These are phyloP conservation scores for Sanghuangporus weigelae DNA, from an alignment of 1,284 basidiomycete species.

Conservation along the genomic window DNA sequence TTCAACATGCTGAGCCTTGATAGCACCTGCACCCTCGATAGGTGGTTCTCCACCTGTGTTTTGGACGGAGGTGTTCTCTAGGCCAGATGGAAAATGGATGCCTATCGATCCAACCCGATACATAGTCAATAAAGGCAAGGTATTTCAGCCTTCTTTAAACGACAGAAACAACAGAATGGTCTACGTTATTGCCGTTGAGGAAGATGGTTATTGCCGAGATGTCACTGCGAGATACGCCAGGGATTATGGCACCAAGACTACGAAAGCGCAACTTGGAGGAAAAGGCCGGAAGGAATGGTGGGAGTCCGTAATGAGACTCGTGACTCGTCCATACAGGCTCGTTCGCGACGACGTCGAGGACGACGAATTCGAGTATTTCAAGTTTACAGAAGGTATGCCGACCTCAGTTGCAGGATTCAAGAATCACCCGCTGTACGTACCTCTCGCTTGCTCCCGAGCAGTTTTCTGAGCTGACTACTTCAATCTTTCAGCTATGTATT, in stretches of 20 bases:
- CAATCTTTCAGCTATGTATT: conserved; percentile 70
- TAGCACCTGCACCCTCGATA: conserved; percentile 31
- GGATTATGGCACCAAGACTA: conserved; percentile 79
- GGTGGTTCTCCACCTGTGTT: conserved; percentile 73
- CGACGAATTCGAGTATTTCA: conserved; percentile 79
- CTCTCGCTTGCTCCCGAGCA: conserved; percentile 6
- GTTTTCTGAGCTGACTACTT: conserved; percentile 6
- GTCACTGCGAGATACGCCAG: conserved; percentile 77
- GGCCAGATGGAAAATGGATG: conserved; percentile 88
- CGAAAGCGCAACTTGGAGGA: conserved; percentile 74
- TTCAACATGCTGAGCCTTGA: not conserved
- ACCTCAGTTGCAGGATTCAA: conserved; percentile 90
- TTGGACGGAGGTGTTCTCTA: conserved; percentile 97
- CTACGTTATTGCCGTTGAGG: conserved; percentile 93
- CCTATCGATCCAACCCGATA: conserved; percentile 87
- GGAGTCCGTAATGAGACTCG: conserved; percentile 57
- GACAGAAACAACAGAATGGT: conserved; percentile 78
- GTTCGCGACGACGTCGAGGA: conserved; percentile 94
- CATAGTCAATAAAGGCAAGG: conserved; percentile 73
- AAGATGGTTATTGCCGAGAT: conserved; percentile 76
- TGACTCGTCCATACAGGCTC: conserved; percentile 74
- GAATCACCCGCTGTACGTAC: conserved; percentile 81
- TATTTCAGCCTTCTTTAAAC: conserved; percentile 72
- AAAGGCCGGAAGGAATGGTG: conserved; percentile 83
- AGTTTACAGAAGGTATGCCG: conserved; percentile 92